phyloP scores from a whole-genome alignment of 805 yeast genomes.

The Candida krabiensis region DNA sequence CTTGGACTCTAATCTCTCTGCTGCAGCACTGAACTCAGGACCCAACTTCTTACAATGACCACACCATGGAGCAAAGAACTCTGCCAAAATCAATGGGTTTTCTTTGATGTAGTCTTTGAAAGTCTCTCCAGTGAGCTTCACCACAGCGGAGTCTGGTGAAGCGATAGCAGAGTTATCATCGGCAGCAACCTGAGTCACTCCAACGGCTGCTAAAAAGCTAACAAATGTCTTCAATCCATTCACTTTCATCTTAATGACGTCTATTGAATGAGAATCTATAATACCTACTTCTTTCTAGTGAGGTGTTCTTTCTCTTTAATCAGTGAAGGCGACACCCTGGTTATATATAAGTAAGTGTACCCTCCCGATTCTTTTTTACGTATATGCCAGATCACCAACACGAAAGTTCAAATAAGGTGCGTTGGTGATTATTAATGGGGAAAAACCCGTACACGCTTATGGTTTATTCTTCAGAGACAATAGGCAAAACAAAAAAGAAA shows the following conservation, averaged over 20 bases:
- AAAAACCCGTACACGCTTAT: too few relatives aligned
- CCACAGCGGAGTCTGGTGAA: constrained; percentile 83
- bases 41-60: constrained; percentile 91
- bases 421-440: too few relatives aligned
- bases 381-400: too few relatives aligned
- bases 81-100: constrained; percentile 80
- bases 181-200: constrained; percentile 26
- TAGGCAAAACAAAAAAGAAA: too few relatives aligned
- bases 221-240: constrained; percentile 39
- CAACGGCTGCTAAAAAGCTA: constrained; percentile 39
- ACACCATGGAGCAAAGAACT: constrained; percentile 97
- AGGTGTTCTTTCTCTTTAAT: too few relatives aligned
- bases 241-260: constrained; percentile 36
- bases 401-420: too few relatives aligned
- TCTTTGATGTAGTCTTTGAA: constrained; percentile 65
- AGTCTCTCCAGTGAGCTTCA: constrained; percentile 65
- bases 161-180: constrained; percentile 65
- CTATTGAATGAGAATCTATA: too few relatives aligned
- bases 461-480: too few relatives aligned
- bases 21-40: constrained; percentile 77
- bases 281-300: too few relatives aligned
- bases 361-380: too few relatives aligned
- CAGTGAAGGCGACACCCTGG: too few relatives aligned
- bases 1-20: constrained; percentile 58
- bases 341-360: too few relatives aligned